Percentiles rank a stretch among this genome's conserved stretches.
Conservation (phyloP, 106 monocot species). For the Dioscorea dumetorum region DNA sequence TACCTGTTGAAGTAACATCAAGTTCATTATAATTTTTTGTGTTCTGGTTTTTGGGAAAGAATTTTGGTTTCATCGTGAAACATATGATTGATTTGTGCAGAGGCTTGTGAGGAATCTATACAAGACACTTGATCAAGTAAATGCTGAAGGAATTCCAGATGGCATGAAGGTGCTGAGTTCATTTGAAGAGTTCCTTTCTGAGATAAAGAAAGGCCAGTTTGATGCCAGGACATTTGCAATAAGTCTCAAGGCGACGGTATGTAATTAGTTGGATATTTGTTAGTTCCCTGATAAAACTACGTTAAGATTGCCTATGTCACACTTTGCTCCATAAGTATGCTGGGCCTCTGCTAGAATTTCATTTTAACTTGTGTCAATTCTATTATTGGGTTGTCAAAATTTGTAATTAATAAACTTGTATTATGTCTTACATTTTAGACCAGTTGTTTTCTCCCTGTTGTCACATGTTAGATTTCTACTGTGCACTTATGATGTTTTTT, state of each 20-base stretch:
- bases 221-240: slow-evolving; percentile 79
- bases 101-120: slow-evolving; percentile 72
- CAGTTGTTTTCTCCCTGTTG: too few relatives aligned
- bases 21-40: too few relatives aligned
- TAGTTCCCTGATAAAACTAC: background rate
- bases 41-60: too few relatives aligned
- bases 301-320: too few relatives aligned
- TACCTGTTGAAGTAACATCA: background rate
- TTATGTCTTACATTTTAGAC: background rate
- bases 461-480: background rate
- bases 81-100: slow-evolving; percentile 18
- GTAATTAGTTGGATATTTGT: background rate
- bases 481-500: background rate
- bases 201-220: slow-evolving; percentile 62
- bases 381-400: background rate
- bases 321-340: too few relatives aligned
- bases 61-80: too few relatives aligned
- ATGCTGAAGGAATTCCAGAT: slow-evolving; percentile 42
- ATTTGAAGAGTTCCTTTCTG: slow-evolving; percentile 62
- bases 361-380: background rate
- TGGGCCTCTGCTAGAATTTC: background rate
- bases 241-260: slow-evolving; percentile 72
- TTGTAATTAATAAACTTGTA: background rate
- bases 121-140: slow-evolving; percentile 53
- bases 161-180: slow-evolving; percentile 57